Evolutionary conservation across 441 rosid species (phyloP).

Genomic region (Euphorbia corollata): DNA sequence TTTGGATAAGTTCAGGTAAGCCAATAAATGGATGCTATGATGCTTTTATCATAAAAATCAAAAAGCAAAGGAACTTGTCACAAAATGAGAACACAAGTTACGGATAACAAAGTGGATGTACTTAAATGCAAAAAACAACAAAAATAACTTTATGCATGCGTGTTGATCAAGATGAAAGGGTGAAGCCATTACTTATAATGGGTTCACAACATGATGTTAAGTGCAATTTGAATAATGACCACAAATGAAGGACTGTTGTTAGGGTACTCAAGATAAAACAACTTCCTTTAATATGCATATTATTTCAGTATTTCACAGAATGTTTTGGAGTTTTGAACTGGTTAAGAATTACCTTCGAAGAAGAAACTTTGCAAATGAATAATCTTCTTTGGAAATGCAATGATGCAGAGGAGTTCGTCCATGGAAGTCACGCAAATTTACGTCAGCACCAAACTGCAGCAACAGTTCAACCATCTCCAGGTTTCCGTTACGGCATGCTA

Average conservation of each 20-base stretch:
- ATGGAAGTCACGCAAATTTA: slow-evolving; percentile 61
- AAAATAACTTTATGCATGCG: too few relatives aligned
- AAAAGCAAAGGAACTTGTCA: not conserved
- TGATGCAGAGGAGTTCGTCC: slow-evolving; percentile 84
- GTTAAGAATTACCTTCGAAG: slow-evolving; percentile 53
- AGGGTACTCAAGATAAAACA: not conserved
- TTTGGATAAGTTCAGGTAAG: too few relatives aligned
- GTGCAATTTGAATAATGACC: not conserved
- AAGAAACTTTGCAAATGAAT: slow-evolving; percentile 61
- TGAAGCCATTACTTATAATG: not conserved
- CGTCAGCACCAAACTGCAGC: slow-evolving; percentile 74
- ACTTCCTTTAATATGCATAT: not conserved
- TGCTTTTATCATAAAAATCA: not conserved
- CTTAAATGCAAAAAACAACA: not conserved
- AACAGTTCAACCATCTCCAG: slow-evolving; percentile 70
- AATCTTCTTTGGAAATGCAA: slow-evolving; percentile 56
- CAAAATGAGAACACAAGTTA: not conserved
- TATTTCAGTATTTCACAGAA: not conserved
- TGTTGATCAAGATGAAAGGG: not conserved
- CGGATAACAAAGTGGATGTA: not conserved
- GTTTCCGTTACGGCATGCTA: slow-evolving; percentile 60
- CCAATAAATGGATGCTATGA: too few relatives aligned
- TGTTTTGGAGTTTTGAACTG: not conserved
- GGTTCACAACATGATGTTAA: not conserved
- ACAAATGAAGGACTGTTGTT: not conserved